A percentile compares a stretch with the other conserved stretches of the same genome.
phyloP scores from a whole-genome alignment of 2,329 filamentous ascomycete genomes.

The Neoscytalidium dimidiatum region DNA sequence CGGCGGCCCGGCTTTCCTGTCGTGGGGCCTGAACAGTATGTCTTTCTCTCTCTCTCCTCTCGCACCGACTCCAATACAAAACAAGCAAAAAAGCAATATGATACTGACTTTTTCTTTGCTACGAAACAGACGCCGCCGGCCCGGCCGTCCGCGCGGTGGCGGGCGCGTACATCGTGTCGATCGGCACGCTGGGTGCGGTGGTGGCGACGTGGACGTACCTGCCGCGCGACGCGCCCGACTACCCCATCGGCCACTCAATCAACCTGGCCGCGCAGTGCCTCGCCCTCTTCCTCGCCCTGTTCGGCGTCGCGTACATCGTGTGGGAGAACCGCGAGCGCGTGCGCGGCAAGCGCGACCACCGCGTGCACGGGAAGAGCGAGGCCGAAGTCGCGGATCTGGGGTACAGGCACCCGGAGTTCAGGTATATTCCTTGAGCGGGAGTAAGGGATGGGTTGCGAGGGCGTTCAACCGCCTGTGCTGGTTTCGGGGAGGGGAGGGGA shows the following conservation, averaged over 20 bases:
- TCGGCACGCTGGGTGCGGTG: conserved; percentile 60
- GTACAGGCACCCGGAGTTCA: conserved; percentile 57
- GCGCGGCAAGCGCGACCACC: conserved; percentile 50
- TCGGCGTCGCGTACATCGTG: conserved; percentile 55
- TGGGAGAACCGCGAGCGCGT: conserved; percentile 56
- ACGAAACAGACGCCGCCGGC: conserved; percentile 50
- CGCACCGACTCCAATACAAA: conserved; percentile 55
- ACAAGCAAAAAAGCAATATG: conserved; percentile 27
- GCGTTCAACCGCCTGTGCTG: background rate
- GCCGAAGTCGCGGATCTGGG: conserved; percentile 52
- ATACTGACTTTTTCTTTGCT: conserved; percentile 28
- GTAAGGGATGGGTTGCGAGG: background rate
- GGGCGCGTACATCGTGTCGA: conserved; percentile 50
- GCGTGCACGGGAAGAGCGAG: conserved; percentile 52
- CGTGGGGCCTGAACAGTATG: conserved; percentile 60
- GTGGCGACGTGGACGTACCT: conserved; percentile 52
- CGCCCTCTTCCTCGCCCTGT: conserved; percentile 47
- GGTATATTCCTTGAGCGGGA: conserved; percentile 49
- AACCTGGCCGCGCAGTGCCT: conserved; percentile 55
- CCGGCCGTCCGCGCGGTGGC: conserved; percentile 59
- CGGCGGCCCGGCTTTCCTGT: conserved; percentile 59
- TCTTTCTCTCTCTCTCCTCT: conserved; percentile 46
- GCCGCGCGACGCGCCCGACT: conserved; percentile 46
- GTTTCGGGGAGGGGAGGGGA: background rate
- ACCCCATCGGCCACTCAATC: conserved; percentile 49